Conservation (phyloP, 169 alveolate species). For the Eimeria sp. region DNA sequence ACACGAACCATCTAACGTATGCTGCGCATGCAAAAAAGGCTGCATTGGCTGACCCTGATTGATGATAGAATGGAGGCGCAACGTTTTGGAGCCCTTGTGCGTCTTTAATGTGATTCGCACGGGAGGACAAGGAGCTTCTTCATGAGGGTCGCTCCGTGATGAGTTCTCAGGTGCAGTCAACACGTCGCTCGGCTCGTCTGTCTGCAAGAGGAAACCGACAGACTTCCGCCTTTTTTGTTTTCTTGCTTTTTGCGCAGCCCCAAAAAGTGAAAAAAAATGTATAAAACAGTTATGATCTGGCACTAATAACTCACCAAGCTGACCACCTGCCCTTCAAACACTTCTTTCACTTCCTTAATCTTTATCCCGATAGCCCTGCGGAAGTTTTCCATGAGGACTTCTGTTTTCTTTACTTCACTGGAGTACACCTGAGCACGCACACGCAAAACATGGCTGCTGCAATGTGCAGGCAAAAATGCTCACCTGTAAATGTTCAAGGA, state of each 20-base stretch:
- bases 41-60: constrained; percentile 63
- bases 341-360: constrained; percentile 99
- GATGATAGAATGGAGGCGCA: constrained; percentile 97
- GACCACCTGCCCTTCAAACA: constrained; percentile 99
- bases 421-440: constrained; percentile 89
- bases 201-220: constrained; percentile 1
- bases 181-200: constrained; percentile 50
- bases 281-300: too few species aligned
- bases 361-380: constrained; percentile 99
- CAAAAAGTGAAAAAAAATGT: background rate
- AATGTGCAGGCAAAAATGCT: background rate
- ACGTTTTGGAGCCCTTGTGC: constrained; percentile 98
- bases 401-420: constrained; percentile 99
- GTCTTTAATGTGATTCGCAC: constrained; percentile 98
- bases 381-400: constrained; percentile 99
- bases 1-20: background rate
- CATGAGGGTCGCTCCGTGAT: constrained; percentile 15
- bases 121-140: constrained; percentile 82
- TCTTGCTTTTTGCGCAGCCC: background rate
- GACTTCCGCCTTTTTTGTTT: background rate
- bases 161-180: constrained; percentile 18
- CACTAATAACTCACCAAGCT: constrained; percentile 90
- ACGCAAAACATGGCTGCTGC: background rate
- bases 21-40: background rate
- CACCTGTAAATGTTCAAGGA: background rate